A percentile compares a stretch with the other conserved stretches of the same genome.
Evolutionary conservation across 257 asterid genomes (phyloP).

Genomic region (Anisodus tanguticus): DNA sequence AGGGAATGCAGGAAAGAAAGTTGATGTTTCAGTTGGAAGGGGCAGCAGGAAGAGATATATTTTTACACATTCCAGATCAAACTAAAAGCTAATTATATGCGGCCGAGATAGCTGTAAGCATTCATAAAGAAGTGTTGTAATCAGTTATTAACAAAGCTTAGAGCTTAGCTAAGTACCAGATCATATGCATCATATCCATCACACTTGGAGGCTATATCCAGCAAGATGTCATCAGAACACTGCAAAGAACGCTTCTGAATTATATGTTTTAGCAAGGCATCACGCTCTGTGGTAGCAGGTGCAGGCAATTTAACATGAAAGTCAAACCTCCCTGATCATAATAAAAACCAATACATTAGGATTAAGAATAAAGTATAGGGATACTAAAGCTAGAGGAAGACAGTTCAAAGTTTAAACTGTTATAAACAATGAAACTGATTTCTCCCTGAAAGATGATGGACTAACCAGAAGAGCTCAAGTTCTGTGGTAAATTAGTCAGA

Average conservation of each 20-base stretch:
- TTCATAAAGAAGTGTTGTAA: background rate
- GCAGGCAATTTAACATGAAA: constrained; percentile 86
- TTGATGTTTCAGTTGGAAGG: background rate
- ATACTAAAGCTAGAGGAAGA: constrained; percentile 14
- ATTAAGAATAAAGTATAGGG: constrained; percentile 14
- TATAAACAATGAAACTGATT: background rate
- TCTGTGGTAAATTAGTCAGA: constrained; percentile 79
- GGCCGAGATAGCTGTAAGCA: background rate
- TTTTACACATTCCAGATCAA: constrained; percentile 10
- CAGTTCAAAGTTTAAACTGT: constrained; percentile 1
- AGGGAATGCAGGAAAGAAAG: background rate
- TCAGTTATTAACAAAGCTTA: constrained; percentile 24
- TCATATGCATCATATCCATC: constrained; percentile 99
- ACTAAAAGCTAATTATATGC: constrained; percentile 9
- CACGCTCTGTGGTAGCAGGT: constrained; percentile 93
- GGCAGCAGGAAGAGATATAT: constrained; percentile 3
- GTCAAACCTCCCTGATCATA: constrained; percentile 81
- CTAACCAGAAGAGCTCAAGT: constrained; percentile 88
- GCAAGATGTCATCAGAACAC: constrained; percentile 67
- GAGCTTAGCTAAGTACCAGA: constrained; percentile 56
- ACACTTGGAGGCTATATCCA: constrained; percentile 84
- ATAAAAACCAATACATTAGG: constrained; percentile 25
- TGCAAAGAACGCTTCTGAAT: constrained; percentile 81
- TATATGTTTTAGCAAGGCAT: constrained; percentile 78
- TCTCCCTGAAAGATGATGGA: constrained; percentile 29